Percentiles rank a stretch among this genome's conserved stretches.
These are phyloP conservation scores for Nicotiana noctiflora DNA, from an alignment of 257 asterid genomes.

Conservation along the genomic window DNA sequence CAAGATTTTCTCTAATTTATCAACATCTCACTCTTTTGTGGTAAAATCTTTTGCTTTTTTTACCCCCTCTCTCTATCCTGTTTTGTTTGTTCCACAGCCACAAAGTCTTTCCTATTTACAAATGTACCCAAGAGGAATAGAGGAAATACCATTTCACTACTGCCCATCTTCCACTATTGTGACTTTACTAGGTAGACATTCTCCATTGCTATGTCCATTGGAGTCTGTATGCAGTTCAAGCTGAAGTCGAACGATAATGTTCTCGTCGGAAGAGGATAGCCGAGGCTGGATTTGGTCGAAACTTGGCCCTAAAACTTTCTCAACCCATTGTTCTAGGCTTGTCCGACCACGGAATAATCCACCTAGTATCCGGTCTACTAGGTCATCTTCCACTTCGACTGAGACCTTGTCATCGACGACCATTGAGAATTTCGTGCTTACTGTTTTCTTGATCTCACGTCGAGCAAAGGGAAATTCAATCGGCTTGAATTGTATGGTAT, in stretches of 20 bases:
- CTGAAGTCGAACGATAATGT: slow-evolving; percentile 39
- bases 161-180: slow-evolving; percentile 26
- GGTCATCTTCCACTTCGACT: slow-evolving; percentile 54
- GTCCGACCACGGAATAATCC: slow-evolving; percentile 67
- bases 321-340: slow-evolving; percentile 62
- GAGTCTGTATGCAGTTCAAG: slow-evolving; percentile 34
- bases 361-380: slow-evolving; percentile 57
- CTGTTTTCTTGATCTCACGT: no score
- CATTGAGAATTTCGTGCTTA: slow-evolving; percentile 10
- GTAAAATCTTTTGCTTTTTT: slow-evolving; percentile 18
- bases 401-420: slow-evolving; percentile 28
- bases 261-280: slow-evolving; percentile 22
- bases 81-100: slow-evolving; percentile 13
- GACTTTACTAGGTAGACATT: slow-evolving; percentile 67
- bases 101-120: slow-evolving; percentile 47
- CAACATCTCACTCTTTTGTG: slow-evolving; percentile 34
- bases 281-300: slow-evolving; percentile 40
- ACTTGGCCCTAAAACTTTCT: slow-evolving; percentile 49
- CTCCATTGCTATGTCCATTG: slow-evolving; percentile 30
- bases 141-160: slow-evolving; percentile 1
- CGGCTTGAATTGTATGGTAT: slow-evolving; percentile 27
- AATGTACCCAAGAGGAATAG: slow-evolving; percentile 22
- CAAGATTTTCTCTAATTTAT: slow-evolving; percentile 41
- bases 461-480: no score
- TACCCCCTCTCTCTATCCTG: slow-evolving; percentile 18